These are phyloP conservation scores for Pseudogymnoascus verrucosus DNA, from an alignment of 2,329 filamentous ascomycete species.

Conservation along the genomic window DNA sequence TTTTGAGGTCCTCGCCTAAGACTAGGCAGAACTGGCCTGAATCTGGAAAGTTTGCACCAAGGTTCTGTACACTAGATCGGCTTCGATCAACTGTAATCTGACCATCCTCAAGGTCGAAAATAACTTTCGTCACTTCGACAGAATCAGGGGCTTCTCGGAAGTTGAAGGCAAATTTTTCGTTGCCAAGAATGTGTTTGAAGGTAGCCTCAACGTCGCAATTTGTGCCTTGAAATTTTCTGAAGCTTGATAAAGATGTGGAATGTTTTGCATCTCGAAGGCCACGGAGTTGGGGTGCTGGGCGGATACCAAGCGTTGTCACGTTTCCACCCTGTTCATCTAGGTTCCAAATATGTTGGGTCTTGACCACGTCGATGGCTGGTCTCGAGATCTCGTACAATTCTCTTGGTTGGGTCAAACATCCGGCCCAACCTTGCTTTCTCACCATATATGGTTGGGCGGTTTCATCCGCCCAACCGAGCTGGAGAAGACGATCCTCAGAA, in stretches of 20 bases:
- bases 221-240: slow-evolving; percentile 10
- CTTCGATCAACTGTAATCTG: slow-evolving; percentile 15
- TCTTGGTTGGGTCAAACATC: slow-evolving; percentile 17
- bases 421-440: slow-evolving; percentile 18
- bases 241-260: background rate
- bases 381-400: slow-evolving; percentile 18
- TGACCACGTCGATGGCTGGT: slow-evolving; percentile 6
- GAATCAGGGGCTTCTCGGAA: slow-evolving; percentile 13
- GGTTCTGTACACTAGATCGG: background rate
- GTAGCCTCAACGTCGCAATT: slow-evolving; percentile 15
- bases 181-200: slow-evolving; percentile 12
- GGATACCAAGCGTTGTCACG: slow-evolving; percentile 15
- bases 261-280: background rate
- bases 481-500: slow-evolving; percentile 14
- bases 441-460: background rate
- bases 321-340: slow-evolving; percentile 11
- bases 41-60: slow-evolving; percentile 12
- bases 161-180: slow-evolving; percentile 17
- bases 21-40: slow-evolving; percentile 14
- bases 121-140: slow-evolving; percentile 16
- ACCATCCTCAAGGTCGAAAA: slow-evolving; percentile 13
- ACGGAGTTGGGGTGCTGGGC: slow-evolving; percentile 15
- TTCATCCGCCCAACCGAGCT: slow-evolving; percentile 20
- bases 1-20: slow-evolving; percentile 14
- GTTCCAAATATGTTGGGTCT: background rate